Evolutionary conservation across 805 yeast genomes (phyloP).

Genomic region (Kodamaea laetipori): DNA sequence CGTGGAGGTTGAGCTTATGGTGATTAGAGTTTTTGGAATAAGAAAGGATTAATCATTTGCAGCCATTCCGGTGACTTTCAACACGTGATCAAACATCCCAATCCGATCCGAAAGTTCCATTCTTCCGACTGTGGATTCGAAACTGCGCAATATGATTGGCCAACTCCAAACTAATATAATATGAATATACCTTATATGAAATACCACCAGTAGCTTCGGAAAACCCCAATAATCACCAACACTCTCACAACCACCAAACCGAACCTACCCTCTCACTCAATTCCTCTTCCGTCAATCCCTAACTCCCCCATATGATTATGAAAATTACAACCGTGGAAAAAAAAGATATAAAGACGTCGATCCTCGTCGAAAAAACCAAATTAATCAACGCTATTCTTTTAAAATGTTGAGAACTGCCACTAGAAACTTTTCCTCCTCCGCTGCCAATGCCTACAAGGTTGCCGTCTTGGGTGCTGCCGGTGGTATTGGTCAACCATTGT

Average conservation of each 20-base stretch:
- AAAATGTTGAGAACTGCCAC: constrained; percentile 59
- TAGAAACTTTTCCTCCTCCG: constrained; percentile 69
- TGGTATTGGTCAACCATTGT: constrained; percentile 91
- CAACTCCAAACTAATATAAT: neutral
- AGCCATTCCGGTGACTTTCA: no score
- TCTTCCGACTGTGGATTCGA: no score
- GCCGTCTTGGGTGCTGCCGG: constrained; percentile 84
- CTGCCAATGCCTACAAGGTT: constrained; percentile 67
- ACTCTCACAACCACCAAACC: neutral
- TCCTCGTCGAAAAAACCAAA: constrained; percentile 6
- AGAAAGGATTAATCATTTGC: neutral
- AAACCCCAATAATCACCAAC: no score
- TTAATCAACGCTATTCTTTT: constrained; percentile 6
- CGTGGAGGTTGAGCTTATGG: neutral
- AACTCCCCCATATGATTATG: neutral
- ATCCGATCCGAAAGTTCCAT: no score
- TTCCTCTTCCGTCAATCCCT: neutral
- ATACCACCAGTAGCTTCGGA: no score
- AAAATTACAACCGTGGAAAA: constrained; percentile 1
- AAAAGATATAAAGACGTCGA: constrained; percentile 9
- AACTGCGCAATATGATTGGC: constrained; percentile 8
- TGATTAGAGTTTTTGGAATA: neutral
- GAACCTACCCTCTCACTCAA: neutral
- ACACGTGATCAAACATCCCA: no score
- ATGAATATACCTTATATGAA: no score